Evolutionary conservation across 257 asterid genomes (phyloP).

Genomic region (Salvia miltiorrhiza): DNA sequence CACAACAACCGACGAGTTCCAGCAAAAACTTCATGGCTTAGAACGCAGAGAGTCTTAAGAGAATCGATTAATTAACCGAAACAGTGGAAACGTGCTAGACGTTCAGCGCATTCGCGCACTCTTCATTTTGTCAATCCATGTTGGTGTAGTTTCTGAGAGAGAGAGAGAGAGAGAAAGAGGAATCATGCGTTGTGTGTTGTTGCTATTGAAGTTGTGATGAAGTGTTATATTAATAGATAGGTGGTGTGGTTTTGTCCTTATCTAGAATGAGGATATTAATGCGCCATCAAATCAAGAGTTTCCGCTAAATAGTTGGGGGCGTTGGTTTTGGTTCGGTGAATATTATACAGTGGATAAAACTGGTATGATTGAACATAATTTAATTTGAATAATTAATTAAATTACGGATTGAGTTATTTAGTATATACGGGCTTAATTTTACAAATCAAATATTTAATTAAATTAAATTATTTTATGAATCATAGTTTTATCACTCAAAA

Average conservation of each 20-base stretch:
- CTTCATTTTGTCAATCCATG: not conserved
- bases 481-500: too few relatives aligned
- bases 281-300: conserved; percentile 13
- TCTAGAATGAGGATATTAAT: conserved; percentile 15
- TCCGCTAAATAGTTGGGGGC: not conserved
- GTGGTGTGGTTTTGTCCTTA: conserved; percentile 23
- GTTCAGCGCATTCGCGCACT: not conserved
- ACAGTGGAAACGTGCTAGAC: not conserved
- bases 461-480: too few relatives aligned
- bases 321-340: too few relatives aligned
- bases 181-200: conserved; percentile 10
- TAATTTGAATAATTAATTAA: too few relatives aligned
- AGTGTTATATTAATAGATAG: conserved; percentile 5
- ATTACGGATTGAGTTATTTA: too few relatives aligned
- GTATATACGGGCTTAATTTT: too few relatives aligned
- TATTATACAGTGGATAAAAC: too few relatives aligned
- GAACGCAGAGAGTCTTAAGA: not conserved
- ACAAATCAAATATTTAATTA: too few relatives aligned
- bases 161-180: not conserved
- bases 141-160: not conserved
- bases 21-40: conserved; percentile 42
- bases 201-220: not conserved
- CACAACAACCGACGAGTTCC: conserved; percentile 47
- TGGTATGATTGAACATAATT: too few relatives aligned
- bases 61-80: not conserved